These are phyloP conservation scores for Coniochaeta sp. DNA, from an alignment of 2,329 filamentous ascomycete genomes.

Conservation along the genomic window DNA sequence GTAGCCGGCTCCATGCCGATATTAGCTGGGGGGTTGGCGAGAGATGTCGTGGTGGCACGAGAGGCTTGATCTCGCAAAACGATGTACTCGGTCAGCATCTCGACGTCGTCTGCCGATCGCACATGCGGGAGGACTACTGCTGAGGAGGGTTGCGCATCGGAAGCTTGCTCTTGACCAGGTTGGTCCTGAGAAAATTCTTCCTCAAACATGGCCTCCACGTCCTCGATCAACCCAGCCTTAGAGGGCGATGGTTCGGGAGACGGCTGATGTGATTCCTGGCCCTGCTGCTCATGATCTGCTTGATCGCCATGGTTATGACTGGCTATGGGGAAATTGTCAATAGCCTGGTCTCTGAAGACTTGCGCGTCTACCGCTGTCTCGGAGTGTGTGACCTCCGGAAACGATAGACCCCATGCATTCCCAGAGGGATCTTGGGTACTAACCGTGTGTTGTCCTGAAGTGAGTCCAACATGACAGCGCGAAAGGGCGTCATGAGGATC, in stretches of 20 bases:
- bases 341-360: neutral
- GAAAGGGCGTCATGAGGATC: conserved; percentile 5
- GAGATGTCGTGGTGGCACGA: neutral
- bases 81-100: neutral
- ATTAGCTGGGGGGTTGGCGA: neutral
- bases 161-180: neutral
- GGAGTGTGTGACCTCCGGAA: neutral
- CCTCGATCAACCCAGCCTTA: neutral
- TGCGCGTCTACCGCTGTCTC: neutral
- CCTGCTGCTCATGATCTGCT: neutral
- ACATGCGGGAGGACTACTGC: neutral
- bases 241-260: neutral
- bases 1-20: neutral
- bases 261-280: neutral
- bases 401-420: neutral
- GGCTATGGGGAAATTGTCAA: neutral
- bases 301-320: conserved; percentile 1
- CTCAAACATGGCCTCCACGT: neutral
- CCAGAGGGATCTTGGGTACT: conserved; percentile 4
- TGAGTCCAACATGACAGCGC: conserved; percentile 2
- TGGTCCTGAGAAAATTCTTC: neutral
- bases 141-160: neutral
- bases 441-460: conserved; percentile 4
- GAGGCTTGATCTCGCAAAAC: neutral
- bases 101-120: neutral